phyloP scores from a whole-genome alignment of 306 rosid genomes.

The Ormosia semicastrata region DNA sequence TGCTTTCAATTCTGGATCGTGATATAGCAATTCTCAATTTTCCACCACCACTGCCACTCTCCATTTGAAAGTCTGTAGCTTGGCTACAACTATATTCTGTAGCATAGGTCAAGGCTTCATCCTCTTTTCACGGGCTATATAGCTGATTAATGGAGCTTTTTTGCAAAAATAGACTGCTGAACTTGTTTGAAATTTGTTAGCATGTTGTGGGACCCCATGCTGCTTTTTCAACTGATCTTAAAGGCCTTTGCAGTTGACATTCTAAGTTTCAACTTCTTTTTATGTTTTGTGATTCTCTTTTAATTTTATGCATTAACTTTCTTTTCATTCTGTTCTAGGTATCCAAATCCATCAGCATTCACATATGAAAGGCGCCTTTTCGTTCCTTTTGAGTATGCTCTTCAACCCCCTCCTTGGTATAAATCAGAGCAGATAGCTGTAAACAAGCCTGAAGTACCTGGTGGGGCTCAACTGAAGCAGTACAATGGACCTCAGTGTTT shows the following conservation, averaged over 20 bases:
- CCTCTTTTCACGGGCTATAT: not conserved
- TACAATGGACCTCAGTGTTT: constrained; percentile 95
- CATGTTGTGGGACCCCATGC: not conserved
- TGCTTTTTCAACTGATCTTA: not conserved
- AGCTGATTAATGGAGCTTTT: not conserved
- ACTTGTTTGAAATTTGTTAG: not conserved
- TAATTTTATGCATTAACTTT: not conserved
- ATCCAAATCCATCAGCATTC: constrained; percentile 93
- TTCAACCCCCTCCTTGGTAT: constrained; percentile 88
- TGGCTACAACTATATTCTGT: constrained; percentile 4
- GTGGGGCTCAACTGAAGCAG: constrained; percentile 63
- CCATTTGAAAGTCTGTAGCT: constrained; percentile 3
- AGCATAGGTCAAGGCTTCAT: not conserved
- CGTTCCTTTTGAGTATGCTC: constrained; percentile 93
- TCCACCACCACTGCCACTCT: not conserved
- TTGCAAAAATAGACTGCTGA: not conserved
- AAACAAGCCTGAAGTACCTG: constrained; percentile 84
- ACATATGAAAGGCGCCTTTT: constrained; percentile 89
- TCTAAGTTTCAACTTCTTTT: constrained; percentile 16
- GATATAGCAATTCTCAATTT: not conserved
- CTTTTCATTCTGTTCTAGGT: constrained; percentile 44
- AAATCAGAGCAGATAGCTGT: constrained; percentile 73
- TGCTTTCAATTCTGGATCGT: not conserved
- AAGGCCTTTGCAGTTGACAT: not conserved
- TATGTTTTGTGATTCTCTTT: not conserved